Base-by-base conservation (phyloP, 73 alveolate species). In the Blepharisma stoltei region DNA sequence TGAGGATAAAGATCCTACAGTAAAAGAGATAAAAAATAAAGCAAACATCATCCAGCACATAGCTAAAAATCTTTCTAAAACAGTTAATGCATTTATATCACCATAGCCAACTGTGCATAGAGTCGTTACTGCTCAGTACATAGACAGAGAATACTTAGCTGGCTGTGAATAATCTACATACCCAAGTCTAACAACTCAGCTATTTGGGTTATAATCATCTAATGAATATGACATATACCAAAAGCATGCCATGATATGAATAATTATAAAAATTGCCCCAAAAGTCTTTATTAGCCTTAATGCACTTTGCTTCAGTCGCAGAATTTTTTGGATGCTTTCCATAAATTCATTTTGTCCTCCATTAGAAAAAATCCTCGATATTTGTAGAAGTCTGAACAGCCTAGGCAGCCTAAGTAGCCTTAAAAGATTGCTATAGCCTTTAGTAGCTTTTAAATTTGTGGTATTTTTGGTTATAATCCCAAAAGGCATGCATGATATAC, bases 111-210 rank as follows among this genome's bases (percentile, higher is more conserved):
- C 93, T 4, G 97, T 90, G 45, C 79, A 44, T 5, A 90, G 84
- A 23, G 97, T 90, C 9, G 86, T 41, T 5, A 90, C 78, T 21
- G 97, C 92, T 90, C 92, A 88, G 54, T 88, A 88, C 41, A 81
- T 11, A 0, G 90, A 55, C 0, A 83, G 79, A 38, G 80, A 54
- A 70, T 88, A 88, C 65, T 85, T 78, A 14, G 25, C 47, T 37
- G 81, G 8, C 8, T 84, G 73, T 5, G 54, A 55, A 8, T 25
- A 6, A 55, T 88, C 90, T 7, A 71, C n/a, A 49, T 84, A 76
- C 6, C 93, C 94, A 41, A 78, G 60, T 46, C 97, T 71, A 6
- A 89, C 96, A 0, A 93, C 97, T 96, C 98, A 93, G 11, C 97
- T 88, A 68, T 88, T 89, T 7, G 98, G 97, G 6, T 81, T 81